Evolutionary conservation across 2,329 filamentous ascomycete genomes (phyloP), one percentile per base, ranked within the genome.

Genomic region (Emergomyces africanus): DNA sequence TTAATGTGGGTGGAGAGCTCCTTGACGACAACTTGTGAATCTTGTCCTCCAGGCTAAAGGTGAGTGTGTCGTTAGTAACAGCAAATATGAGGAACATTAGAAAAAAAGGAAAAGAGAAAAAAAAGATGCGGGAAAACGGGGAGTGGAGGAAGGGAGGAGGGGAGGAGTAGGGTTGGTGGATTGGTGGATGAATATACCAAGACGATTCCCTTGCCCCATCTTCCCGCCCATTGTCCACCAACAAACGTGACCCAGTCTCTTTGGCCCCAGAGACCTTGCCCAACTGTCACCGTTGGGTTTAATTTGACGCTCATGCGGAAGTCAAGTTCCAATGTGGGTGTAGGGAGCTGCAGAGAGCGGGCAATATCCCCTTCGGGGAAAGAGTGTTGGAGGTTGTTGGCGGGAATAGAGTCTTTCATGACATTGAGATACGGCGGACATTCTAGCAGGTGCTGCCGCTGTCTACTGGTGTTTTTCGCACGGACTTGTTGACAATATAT

Each of bases 231-330:
- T 63, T 78, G 74, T 14, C 78, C 78, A 58, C 77, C 77, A 41
- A 78, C 68, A 62, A 78, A 79, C 41, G 75, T 77, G 50, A 80
- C 73, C 78, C 78, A 80, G 61, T 79, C 77, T 46, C 77, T 68
- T 58, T 77, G 72, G n/a, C 78, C 78, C 72, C 75, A 79, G 39
- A 78, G 69, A 41, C 73, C 72, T 23, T 69, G 68, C 3, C 78
- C 78, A 18, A 79, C 72, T 1, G 71, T 67, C 20, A 80, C 75
- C 60, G 75, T 75, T 2, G 78, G 78, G 62, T 80, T 79, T 65
- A 80, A 68, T 64, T 78, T 78, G 58, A 79, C 74, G 64, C 76
- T 78, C 71, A 80, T 78, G 55, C 78, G 76, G 69, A 80, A 80
- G 64, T 80, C 78, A 51, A 79, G 71, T 61, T 79, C 77, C 35